phyloP scores from a whole-genome alignment of 805 yeast species.

The Metschnikowia matae region DNA sequence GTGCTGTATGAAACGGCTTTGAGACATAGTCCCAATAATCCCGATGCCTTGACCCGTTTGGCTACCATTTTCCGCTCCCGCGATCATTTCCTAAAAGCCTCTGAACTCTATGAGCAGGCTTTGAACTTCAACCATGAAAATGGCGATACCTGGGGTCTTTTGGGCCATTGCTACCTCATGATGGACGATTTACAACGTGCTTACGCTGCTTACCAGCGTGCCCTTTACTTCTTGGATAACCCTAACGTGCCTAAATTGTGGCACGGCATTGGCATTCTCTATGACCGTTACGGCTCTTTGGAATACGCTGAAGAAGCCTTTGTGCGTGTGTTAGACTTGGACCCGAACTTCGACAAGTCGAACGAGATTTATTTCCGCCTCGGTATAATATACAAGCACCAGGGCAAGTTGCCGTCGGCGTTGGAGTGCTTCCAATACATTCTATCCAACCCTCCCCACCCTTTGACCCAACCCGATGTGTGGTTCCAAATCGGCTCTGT shows the following conservation, averaged over 20 bases:
- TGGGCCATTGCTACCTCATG: constrained; percentile 96
- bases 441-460: constrained; percentile 86
- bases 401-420: constrained; percentile 79
- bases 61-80: constrained; percentile 86
- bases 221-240: constrained; percentile 82
- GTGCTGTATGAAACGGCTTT: constrained; percentile 85
- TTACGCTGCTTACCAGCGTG: constrained; percentile 94
- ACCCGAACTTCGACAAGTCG: constrained; percentile 93
- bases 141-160: constrained; percentile 95
- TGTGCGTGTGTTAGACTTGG: constrained; percentile 91
- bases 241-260: constrained; percentile 95
- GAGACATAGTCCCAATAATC: constrained; percentile 79
- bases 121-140: constrained; percentile 75
- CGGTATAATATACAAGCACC: constrained; percentile 96
- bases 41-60: constrained; percentile 77
- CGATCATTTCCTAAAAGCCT: constrained; percentile 90
- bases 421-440: constrained; percentile 94
- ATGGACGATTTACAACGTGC: constrained; percentile 94
- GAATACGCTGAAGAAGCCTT: constrained; percentile 99
- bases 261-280: constrained; percentile 97
- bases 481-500: constrained; percentile 99
- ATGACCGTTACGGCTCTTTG: constrained; percentile 91
- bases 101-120: constrained; percentile 88
- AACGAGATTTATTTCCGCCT: constrained; percentile 93
- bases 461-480: constrained; percentile 92